A percentile compares a stretch with the other conserved stretches of the same genome.
These are phyloP conservation scores for Pythium angustatum DNA, from an alignment of 352 stramenopile species.

Conservation along the genomic window DNA sequence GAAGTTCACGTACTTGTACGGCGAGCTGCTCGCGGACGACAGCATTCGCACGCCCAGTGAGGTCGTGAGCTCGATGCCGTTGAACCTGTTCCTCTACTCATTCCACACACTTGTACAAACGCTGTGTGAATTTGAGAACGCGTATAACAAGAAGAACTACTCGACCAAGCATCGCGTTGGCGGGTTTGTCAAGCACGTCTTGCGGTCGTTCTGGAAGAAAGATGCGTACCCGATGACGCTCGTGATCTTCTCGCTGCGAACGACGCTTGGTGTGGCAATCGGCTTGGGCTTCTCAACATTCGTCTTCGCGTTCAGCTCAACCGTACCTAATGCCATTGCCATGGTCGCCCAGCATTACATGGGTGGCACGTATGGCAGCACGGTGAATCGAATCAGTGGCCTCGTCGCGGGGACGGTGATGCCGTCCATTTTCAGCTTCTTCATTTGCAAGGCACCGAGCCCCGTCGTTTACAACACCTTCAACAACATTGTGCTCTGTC, in stretches of 20 bases:
- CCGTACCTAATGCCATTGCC: slow-evolving; percentile 62
- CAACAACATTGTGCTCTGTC: slow-evolving; percentile 65
- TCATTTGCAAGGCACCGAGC: slow-evolving; percentile 55
- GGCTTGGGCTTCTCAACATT: slow-evolving; percentile 66
- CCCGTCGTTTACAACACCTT: slow-evolving; percentile 49
- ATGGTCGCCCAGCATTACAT: slow-evolving; percentile 72
- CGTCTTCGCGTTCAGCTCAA: slow-evolving; percentile 72
- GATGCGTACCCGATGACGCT: slow-evolving; percentile 47
- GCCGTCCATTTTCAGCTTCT: slow-evolving; percentile 73
- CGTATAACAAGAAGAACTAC: slow-evolving; percentile 78
- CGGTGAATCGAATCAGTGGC: slow-evolving; percentile 61
- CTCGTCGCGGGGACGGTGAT: slow-evolving; percentile 71
- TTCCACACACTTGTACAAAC: slow-evolving; percentile 70
- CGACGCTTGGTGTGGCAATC: slow-evolving; percentile 60
- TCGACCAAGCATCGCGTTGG: slow-evolving; percentile 44
- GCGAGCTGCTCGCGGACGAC: slow-evolving; percentile 40
- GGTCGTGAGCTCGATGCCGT: slow-evolving; percentile 64
- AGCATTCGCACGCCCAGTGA: slow-evolving; percentile 47
- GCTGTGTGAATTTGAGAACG: slow-evolving; percentile 60
- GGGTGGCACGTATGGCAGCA: slow-evolving; percentile 68
- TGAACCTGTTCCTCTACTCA: slow-evolving; percentile 84
- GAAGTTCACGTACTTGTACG: slow-evolving; percentile 63
- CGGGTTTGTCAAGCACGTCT: slow-evolving; percentile 54
- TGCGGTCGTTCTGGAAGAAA: slow-evolving; percentile 37
- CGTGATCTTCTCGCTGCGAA: slow-evolving; percentile 61